Evolutionary conservation across 768 basidiomycete species (phyloP).

Genomic region (Leccinum incarnatum): DNA sequence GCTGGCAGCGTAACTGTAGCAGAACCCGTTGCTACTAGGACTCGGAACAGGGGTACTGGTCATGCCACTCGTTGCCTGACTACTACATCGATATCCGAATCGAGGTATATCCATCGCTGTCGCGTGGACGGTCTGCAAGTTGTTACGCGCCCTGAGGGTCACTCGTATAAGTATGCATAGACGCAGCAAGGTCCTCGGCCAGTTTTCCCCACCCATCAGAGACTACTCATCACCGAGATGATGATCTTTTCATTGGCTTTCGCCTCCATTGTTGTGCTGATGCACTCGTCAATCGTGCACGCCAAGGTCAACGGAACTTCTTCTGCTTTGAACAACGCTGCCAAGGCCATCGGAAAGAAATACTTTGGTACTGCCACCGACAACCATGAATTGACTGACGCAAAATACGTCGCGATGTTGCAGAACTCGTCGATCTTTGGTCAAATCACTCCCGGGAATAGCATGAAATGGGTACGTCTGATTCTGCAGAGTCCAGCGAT

Average conservation of each 20-base stretch:
- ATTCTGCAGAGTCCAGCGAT: background rate
- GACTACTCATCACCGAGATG: background rate
- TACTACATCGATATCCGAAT: background rate
- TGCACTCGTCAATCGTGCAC: background rate
- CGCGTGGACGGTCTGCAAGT: background rate
- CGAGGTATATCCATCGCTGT: background rate
- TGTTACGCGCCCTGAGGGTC: background rate
- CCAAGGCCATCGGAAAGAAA: constrained; percentile 36
- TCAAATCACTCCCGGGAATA: constrained; percentile 18
- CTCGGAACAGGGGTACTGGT: background rate
- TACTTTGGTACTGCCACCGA: constrained; percentile 51
- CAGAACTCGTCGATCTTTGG: constrained; percentile 11
- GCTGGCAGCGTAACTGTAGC: background rate
- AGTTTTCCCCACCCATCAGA: background rate
- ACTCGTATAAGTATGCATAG: background rate
- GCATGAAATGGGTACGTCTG: constrained; percentile 21
- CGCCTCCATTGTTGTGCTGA: constrained; percentile 2
- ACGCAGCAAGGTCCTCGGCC: background rate
- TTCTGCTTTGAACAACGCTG: constrained; percentile 33
- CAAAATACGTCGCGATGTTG: constrained; percentile 8
- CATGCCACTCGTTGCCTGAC: background rate
- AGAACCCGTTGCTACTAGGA: background rate
- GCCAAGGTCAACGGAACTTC: background rate
- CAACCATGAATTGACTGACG: constrained; percentile 42
- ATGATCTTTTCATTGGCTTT: constrained; percentile 5